A percentile compares a stretch with the other conserved stretches of the same genome.
Evolutionary conservation across 371 early-diverging fungal species (phyloP).

Genomic region (Syncephalis fuscata): DNA sequence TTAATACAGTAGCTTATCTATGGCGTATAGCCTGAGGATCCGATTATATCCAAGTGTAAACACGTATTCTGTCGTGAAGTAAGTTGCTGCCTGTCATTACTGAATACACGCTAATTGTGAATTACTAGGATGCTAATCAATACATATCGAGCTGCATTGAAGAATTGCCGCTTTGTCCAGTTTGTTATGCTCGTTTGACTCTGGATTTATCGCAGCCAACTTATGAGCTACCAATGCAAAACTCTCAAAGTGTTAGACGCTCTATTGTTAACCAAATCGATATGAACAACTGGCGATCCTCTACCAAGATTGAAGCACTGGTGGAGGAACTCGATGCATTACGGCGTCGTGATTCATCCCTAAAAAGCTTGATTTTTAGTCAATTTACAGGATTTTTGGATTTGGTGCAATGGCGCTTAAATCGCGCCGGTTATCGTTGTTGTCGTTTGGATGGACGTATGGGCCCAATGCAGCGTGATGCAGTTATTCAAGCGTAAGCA

Average conservation of each 20-base stretch:
- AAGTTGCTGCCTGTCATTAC: too few relatives aligned
- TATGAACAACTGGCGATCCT: constrained; percentile 68
- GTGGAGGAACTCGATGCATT: constrained; percentile 74
- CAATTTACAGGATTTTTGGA: constrained; percentile 92
- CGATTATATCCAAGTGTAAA: constrained; percentile 78
- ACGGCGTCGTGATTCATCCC: constrained; percentile 57
- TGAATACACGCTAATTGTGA: too few relatives aligned
- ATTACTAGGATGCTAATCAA: constrained; percentile 19
- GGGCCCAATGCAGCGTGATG: constrained; percentile 66
- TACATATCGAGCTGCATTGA: constrained; percentile 29
- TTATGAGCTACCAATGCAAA: constrained; percentile 12
- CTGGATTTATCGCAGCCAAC: constrained; percentile 70
- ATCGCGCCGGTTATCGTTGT: constrained; percentile 81
- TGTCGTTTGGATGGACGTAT: constrained; percentile 91
- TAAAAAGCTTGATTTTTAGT: constrained; percentile 75
- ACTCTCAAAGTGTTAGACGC: constrained; percentile 23
- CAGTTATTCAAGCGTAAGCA: constrained; percentile 40
- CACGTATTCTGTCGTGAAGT: constrained; percentile 72
- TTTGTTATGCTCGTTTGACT: constrained; percentile 59
- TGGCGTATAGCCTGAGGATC: constrained; percentile 81
- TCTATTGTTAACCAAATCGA: constrained; percentile 87
- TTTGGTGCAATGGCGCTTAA: constrained; percentile 86
- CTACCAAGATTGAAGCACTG: constrained; percentile 84
- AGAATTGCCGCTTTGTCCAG: constrained; percentile 55
- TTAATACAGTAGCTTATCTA: too few relatives aligned